A percentile compares a stretch with the other conserved stretches of the same genome.
These are phyloP conservation scores for Schoenoplectus tabernaemontani DNA, from an alignment of 202 grass and related monocot genomes.

Conservation along the genomic window DNA sequence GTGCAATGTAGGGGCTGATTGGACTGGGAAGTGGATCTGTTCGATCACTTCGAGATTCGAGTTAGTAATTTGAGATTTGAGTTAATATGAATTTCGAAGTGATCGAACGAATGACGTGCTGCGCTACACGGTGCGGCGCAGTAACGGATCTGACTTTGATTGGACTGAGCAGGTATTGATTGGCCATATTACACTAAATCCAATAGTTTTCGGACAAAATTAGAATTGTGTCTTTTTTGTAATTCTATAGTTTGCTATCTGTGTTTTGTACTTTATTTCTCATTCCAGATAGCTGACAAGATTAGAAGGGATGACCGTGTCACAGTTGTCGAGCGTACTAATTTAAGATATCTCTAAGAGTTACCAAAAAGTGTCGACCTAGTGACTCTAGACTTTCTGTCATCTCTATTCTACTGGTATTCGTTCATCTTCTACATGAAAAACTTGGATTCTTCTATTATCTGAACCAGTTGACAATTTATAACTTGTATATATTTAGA, in stretches of 20 bases:
- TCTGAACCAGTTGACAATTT: neutral
- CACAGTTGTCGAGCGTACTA: conserved; percentile 81
- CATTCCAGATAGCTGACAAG: conserved; percentile 91
- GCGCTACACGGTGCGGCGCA: too few relatives aligned
- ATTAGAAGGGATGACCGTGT: conserved; percentile 63
- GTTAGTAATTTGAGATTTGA: too few relatives aligned
- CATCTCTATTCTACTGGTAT: conserved; percentile 95
- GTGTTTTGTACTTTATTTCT: conserved; percentile 5
- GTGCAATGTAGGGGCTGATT: neutral
- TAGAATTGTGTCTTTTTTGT: neutral
- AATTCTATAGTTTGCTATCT: neutral
- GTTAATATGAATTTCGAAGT: too few relatives aligned
- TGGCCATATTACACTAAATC: neutral
- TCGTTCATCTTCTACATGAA: conserved; percentile 4
- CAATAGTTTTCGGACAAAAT: neutral
- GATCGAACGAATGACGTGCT: too few relatives aligned
- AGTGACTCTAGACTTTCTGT: conserved; percentile 90
- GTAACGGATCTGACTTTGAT: too few relatives aligned
- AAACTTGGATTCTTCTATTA: neutral
- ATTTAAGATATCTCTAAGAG: conserved; percentile 86
- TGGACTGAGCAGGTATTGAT: too few relatives aligned
- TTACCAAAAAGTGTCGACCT: conserved; percentile 70
- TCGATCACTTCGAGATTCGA: too few relatives aligned
- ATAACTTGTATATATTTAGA: neutral
- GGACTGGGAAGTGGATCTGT: neutral